These are phyloP conservation scores for Tetraselmis chui DNA, from an alignment of 139 green algal genomes.

Conservation along the genomic window DNA sequence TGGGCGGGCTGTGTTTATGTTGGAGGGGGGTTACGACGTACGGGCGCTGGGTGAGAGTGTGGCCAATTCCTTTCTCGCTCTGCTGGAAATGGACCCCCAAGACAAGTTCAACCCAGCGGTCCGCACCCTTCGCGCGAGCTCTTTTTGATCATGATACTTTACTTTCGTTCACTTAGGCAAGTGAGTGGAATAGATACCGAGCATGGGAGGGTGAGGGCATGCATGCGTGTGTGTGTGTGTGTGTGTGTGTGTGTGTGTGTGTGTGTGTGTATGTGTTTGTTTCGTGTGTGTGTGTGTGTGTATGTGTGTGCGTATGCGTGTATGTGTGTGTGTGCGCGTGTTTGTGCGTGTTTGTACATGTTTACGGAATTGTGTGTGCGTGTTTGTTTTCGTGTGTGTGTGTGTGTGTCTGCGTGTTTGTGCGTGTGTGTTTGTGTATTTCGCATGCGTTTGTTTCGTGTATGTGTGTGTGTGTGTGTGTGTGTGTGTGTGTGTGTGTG, in stretches of 20 bases:
- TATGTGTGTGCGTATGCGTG: too few relatives aligned
- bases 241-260: too few relatives aligned
- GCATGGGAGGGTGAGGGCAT: too few relatives aligned
- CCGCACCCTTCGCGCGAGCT: neutral
- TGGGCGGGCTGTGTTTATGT: conserved; percentile 66
- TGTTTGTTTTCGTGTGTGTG: too few relatives aligned
- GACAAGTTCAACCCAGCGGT: conserved; percentile 27
- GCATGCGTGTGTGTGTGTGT: neutral
- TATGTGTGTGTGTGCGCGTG: too few relatives aligned
- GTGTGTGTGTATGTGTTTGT: neutral
- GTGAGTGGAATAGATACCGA: neutral
- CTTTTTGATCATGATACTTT: too few relatives aligned
- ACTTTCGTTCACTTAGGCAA: neutral
- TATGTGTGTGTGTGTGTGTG: too few relatives aligned
- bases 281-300: neutral
- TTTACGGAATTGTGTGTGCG: too few relatives aligned
- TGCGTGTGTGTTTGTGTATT: neutral
- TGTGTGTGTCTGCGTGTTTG: too few relatives aligned
- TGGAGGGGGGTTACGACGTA: conserved; percentile 81
- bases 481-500: too few relatives aligned
- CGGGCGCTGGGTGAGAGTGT: conserved; percentile 63
- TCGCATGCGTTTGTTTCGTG: neutral
- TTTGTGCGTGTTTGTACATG: neutral
- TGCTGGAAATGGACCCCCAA: conserved; percentile 32
- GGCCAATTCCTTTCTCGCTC: conserved; percentile 53